phyloP scores from a whole-genome alignment of 257 asterid species.

The Solanum tacnaense region DNA sequence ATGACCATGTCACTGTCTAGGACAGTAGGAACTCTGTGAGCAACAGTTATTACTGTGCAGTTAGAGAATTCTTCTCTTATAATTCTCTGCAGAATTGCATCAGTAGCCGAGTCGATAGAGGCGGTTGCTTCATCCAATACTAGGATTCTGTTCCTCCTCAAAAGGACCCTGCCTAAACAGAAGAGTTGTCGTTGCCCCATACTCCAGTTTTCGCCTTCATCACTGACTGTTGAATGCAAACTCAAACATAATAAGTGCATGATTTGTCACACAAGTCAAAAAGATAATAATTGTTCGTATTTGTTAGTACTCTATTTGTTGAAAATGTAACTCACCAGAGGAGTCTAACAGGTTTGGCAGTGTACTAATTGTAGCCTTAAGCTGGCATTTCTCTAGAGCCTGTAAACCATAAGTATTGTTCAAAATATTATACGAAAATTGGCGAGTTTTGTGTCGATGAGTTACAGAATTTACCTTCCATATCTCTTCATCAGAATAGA shows the following conservation, averaged over 20 bases:
- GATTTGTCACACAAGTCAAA: not conserved
- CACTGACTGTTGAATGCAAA: constrained; percentile 38
- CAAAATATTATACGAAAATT: not conserved
- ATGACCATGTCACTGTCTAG: constrained; percentile 77
- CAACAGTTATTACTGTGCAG: constrained; percentile 63
- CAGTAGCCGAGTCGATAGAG: constrained; percentile 76
- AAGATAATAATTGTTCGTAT: not conserved
- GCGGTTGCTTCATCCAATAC: constrained; percentile 94
- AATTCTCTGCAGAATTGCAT: constrained; percentile 55
- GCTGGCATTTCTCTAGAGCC: constrained; percentile 75
- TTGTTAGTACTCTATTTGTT: not conserved
- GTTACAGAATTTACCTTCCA: constrained; percentile 43
- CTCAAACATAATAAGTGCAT: not conserved
- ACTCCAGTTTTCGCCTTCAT: constrained; percentile 91
- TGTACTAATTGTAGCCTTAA: constrained; percentile 40
- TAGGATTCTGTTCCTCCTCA: constrained; percentile 47
- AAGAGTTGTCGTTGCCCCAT: constrained; percentile 89
- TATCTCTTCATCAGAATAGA: constrained; percentile 54
- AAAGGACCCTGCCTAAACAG: constrained; percentile 69
- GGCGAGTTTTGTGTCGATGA: not conserved
- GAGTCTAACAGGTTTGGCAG: constrained; percentile 61
- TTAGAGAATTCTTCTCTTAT: constrained; percentile 61
- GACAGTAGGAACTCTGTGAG: constrained; percentile 86
- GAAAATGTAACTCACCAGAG: constrained; percentile 33
- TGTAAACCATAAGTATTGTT: constrained; percentile 8